These are phyloP conservation scores for Nematocida ausubeli DNA, from an alignment of 371 early-diverging fungal genomes.

Conservation along the genomic window DNA sequence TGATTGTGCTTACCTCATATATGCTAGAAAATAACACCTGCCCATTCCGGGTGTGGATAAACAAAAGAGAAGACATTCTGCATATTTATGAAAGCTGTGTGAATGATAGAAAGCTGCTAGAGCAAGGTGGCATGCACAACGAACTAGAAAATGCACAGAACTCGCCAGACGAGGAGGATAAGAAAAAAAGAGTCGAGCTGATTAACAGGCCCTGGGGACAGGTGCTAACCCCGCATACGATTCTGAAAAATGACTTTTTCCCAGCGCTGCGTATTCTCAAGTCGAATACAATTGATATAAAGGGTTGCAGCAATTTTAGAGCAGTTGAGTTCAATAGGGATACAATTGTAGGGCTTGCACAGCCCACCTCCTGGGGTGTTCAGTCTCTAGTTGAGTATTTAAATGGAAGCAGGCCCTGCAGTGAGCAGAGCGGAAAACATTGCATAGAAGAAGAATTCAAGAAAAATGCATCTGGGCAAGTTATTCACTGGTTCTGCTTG, in stretches of 20 bases:
- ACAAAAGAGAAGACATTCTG: slow-evolving; percentile 46
- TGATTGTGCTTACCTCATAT: slow-evolving; percentile 40
- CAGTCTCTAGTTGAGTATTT: slow-evolving; percentile 67
- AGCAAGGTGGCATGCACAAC: not conserved
- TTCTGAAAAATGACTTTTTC: slow-evolving; percentile 74
- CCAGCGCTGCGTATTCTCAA: slow-evolving; percentile 49
- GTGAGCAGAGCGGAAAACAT: not conserved
- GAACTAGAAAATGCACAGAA: not conserved
- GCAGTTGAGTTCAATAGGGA: slow-evolving; percentile 7
- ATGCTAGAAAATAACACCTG: slow-evolving; percentile 9
- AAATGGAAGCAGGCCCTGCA: slow-evolving; percentile 24
- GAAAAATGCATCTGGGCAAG: slow-evolving; percentile 19
- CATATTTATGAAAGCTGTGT: slow-evolving; percentile 21
- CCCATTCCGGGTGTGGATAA: slow-evolving; percentile 44
- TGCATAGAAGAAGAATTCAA: not conserved
- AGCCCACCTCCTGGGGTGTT: slow-evolving; percentile 72
- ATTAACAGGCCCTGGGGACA: slow-evolving; percentile 69
- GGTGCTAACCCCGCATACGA: slow-evolving; percentile 72
- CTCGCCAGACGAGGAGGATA: not conserved
- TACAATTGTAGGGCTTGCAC: slow-evolving; percentile 71
- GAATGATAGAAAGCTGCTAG: not conserved
- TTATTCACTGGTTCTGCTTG: slow-evolving; percentile 73
- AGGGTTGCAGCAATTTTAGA: slow-evolving; percentile 68
- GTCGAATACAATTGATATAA: slow-evolving; percentile 41
- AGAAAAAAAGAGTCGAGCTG: not conserved